These are phyloP conservation scores for Tetramitus jugosus DNA, from an alignment of 208 protist species.

Conservation along the genomic window DNA sequence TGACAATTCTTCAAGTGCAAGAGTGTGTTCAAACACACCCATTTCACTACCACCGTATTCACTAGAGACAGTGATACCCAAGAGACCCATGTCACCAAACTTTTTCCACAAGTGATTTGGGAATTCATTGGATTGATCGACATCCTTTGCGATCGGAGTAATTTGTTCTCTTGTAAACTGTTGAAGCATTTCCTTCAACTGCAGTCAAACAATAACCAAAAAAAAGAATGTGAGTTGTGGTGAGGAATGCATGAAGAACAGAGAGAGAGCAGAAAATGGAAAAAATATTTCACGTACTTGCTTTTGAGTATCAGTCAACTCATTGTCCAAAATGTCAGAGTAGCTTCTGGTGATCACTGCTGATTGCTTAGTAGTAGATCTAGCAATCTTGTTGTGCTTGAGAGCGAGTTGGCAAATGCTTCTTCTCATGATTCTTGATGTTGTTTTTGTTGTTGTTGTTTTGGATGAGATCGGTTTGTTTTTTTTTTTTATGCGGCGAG, in stretches of 20 bases:
- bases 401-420: too few relatives aligned
- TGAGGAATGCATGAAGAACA: too few relatives aligned
- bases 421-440: too few relatives aligned
- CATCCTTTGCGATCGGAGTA: background rate
- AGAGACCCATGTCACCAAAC: conserved; percentile 78
- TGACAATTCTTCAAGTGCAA: conserved; percentile 58
- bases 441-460: too few relatives aligned
- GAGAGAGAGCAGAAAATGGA: background rate
- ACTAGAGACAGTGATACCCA: conserved; percentile 84
- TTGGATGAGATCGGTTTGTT: too few relatives aligned
- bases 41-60: conserved; percentile 74
- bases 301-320: background rate
- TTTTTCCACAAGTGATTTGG: conserved; percentile 70
- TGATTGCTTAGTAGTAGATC: too few relatives aligned
- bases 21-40: conserved; percentile 61
- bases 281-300: background rate
- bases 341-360: too few relatives aligned
- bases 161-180: conserved; percentile 16
- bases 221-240: too few relatives aligned
- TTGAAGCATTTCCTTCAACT: conserved; percentile 11
- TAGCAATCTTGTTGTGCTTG: too few relatives aligned
- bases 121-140: conserved; percentile 22
- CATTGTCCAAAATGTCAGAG: background rate
- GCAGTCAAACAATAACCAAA: too few relatives aligned
- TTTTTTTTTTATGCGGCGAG: too few relatives aligned